Conservation (phyloP, 169 alveolate genomes). For the Plasmodium berghei region DNA sequence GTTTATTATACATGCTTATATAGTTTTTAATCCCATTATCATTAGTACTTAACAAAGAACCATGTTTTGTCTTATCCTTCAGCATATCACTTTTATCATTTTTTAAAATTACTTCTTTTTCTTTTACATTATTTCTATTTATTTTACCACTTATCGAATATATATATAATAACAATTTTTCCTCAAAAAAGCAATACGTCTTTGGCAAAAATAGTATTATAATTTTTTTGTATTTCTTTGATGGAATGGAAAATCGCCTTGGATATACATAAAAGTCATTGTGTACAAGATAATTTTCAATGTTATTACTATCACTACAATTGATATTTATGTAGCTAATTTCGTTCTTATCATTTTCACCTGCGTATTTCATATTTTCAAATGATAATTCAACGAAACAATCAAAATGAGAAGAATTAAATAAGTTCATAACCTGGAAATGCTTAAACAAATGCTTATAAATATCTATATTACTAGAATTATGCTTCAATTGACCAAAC, state of each 20-base stretch:
- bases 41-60: neutral
- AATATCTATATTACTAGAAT: conserved; percentile 24
- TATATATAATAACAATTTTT: conserved; percentile 30
- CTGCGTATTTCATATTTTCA: conserved; percentile 10
- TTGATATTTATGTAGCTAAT: neutral
- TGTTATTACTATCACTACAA: neutral
- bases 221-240: conserved; percentile 54
- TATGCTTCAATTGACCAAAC: neutral
- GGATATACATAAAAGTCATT: conserved; percentile 73
- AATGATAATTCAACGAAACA: conserved; percentile 66
- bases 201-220: conserved; percentile 58
- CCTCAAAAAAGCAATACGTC: conserved; percentile 4
- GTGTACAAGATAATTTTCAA: conserved; percentile 15
- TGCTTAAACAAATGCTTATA: conserved; percentile 41
- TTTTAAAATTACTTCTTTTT: neutral
- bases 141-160: conserved; percentile 14
- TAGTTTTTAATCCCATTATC: conserved; percentile 20
- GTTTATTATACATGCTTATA: conserved; percentile 23
- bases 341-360: neutral
- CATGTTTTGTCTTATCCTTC: conserved; percentile 1
- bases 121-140: neutral
- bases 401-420: conserved; percentile 44
- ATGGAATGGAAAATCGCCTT: conserved; percentile 24
- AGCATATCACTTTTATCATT: conserved; percentile 3
- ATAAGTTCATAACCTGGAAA: conserved; percentile 49